Evolutionary conservation across 805 yeast species (phyloP), one percentile per base, ranked within the genome.

Genomic region (Cyberlindnera xylosilytica): DNA sequence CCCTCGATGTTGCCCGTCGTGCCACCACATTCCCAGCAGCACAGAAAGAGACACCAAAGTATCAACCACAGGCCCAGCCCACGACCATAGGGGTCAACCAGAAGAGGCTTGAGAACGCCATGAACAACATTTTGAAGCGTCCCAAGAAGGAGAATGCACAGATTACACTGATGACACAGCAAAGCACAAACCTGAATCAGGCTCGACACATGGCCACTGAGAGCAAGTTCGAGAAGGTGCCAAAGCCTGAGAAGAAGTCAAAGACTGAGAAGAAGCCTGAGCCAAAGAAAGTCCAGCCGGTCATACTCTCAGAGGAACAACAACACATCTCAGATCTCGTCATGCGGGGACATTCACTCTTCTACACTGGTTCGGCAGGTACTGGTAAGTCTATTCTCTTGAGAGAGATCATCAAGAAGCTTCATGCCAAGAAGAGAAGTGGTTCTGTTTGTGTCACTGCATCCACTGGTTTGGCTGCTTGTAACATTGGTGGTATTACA

Each of bases 351-450:
- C 65, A 69, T 15, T 87, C 83, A 45, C 65, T 93, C 3, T 93
- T 93, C 58, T 93, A 87, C 60, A 93, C 99, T 0, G 99, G 99
- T 38, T 88, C 97, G 26, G 99, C 99, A 0, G 99, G 99, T 56
- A 93, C 99, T 0, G 99, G 99, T 58, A 93, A 93, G 60, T 91
- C 99, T 1, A 83, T 93, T 4, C 68, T 93, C n/a, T 66, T 93
- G 38, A 73, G 75, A 47, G 70, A 78, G 10, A 68, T 86, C 28
- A 84, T 86, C 41, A 74, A 76, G 52, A 62, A 70, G 0, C 58
- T 86, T 41, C 70, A 65, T 47, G 46, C 50, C 1, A 71, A 78
- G 57, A 70, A 73, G 0, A 49, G 49, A 0, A 52, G 52, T 0
- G 78, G 74, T 2, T 58, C 66, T 12, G 87, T 86, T 4, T 89